Evolutionary conservation across 768 basidiomycete genomes (phyloP).

Genomic region (Glaciozyma antarctica): DNA sequence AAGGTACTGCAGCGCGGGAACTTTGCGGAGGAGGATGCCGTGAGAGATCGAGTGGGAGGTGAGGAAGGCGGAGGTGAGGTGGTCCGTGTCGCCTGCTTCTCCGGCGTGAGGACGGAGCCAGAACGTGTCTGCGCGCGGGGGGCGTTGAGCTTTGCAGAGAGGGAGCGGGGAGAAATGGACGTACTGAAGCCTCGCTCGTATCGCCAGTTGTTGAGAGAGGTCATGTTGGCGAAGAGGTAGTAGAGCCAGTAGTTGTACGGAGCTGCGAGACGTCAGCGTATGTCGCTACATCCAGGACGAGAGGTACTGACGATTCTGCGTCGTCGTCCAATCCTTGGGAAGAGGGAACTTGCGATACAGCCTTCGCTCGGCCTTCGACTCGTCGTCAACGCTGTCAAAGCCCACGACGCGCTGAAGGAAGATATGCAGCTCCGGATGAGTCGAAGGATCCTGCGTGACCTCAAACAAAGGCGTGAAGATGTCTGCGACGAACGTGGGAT

Average conservation of each 20-base stretch:
- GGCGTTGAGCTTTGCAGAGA: slow-evolving; percentile 5
- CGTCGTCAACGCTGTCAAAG: slow-evolving; percentile 98
- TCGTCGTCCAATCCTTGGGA: slow-evolving; percentile 77
- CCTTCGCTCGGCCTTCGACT: slow-evolving; percentile 83
- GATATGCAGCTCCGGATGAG: slow-evolving; percentile 87
- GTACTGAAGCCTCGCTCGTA: slow-evolving; percentile 78
- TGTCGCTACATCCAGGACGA: not conserved
- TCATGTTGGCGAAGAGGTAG: slow-evolving; percentile 95
- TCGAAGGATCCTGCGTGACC: slow-evolving; percentile 79
- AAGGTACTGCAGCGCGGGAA: slow-evolving; percentile 90
- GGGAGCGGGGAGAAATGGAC: slow-evolving; percentile 36
- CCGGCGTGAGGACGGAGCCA: slow-evolving; percentile 94
- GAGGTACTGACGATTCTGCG: slow-evolving; percentile 79
- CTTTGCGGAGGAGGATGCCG: slow-evolving; percentile 95
- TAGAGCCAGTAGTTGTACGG: slow-evolving; percentile 57
- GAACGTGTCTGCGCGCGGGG: slow-evolving; percentile 62
- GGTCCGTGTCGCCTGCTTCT: slow-evolving; percentile 96
- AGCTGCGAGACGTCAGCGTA: not conserved
- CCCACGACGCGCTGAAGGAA: slow-evolving; percentile 92
- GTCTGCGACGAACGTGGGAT: slow-evolving; percentile 47
- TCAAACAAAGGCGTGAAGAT: slow-evolving; percentile 89
- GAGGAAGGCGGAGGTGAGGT: slow-evolving; percentile 89
- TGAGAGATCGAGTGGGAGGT: slow-evolving; percentile 97
- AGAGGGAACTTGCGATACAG: slow-evolving; percentile 59
- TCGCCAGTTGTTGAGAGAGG: slow-evolving; percentile 89